These are phyloP conservation scores for Lentinus tigrinus DNA, from an alignment of 768 basidiomycete species.

Conservation along the genomic window DNA sequence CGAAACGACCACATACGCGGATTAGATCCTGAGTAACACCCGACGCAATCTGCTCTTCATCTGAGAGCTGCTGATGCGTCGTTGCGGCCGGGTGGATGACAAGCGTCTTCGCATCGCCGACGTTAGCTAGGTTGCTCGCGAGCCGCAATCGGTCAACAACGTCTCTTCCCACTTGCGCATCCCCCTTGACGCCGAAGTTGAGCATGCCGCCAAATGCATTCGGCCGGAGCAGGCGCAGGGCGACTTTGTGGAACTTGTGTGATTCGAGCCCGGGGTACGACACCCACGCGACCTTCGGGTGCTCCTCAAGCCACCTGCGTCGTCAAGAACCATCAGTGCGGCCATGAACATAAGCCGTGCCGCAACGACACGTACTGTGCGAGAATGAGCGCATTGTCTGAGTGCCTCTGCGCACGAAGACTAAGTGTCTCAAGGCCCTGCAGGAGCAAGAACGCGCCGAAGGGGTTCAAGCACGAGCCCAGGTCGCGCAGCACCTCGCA, in stretches of 20 bases:
- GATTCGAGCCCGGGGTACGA: slow-evolving; percentile 68
- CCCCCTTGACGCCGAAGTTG: slow-evolving; percentile 73
- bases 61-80: slow-evolving; percentile 69
- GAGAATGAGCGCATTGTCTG: slow-evolving; percentile 65
- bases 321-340: too few species aligned
- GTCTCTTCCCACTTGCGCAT: slow-evolving; percentile 45
- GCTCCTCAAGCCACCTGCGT: slow-evolving; percentile 51
- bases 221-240: slow-evolving; percentile 54
- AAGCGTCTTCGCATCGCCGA: slow-evolving; percentile 78
- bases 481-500: slow-evolving; percentile 64
- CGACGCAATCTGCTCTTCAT: slow-evolving; percentile 57
- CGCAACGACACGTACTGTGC: slow-evolving; percentile 42
- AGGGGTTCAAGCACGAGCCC: slow-evolving; percentile 66
- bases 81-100: slow-evolving; percentile 79
- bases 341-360: neutral
- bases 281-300: slow-evolving; percentile 73
- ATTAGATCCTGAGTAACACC: slow-evolving; percentile 79
- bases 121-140: slow-evolving; percentile 72
- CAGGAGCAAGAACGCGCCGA: slow-evolving; percentile 70
- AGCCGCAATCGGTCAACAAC: slow-evolving; percentile 71
- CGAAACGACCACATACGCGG: slow-evolving; percentile 52
- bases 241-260: slow-evolving; percentile 61
- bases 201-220: slow-evolving; percentile 70
- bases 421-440: slow-evolving; percentile 79
- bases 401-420: slow-evolving; percentile 69